Evolutionary conservation across 2,329 filamentous ascomycete species (phyloP).

Genomic region (Pseudopithomyces chartarum): DNA sequence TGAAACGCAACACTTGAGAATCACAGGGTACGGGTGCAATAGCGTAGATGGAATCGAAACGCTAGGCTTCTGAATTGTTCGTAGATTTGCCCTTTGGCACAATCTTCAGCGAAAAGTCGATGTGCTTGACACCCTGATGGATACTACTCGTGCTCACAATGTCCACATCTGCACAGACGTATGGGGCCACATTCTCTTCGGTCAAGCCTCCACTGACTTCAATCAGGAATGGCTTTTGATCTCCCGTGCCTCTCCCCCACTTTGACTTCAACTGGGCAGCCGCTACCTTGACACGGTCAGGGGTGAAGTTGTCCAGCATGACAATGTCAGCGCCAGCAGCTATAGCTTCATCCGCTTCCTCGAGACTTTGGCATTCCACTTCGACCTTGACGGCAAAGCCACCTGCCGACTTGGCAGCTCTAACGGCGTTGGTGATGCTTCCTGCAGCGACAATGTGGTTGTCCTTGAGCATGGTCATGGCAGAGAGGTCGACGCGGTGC

Average conservation of each 20-base stretch:
- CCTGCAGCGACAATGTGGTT: slow-evolving; percentile 93
- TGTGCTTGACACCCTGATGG: slow-evolving; percentile 90
- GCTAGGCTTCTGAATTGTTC: slow-evolving; percentile 17
- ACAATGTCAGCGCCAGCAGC: slow-evolving; percentile 89
- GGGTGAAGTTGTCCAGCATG: slow-evolving; percentile 95
- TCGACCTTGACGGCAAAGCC: slow-evolving; percentile 95
- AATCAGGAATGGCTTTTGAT: slow-evolving; percentile 70
- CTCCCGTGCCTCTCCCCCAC: slow-evolving; percentile 70
- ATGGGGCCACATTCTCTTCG: slow-evolving; percentile 78
- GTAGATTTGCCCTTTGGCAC: slow-evolving; percentile 48
- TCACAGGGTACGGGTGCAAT: background rate
- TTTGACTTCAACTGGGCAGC: slow-evolving; percentile 76
- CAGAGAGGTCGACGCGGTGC: slow-evolving; percentile 83
- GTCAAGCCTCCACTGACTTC: slow-evolving; percentile 93
- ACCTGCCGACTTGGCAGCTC: slow-evolving; percentile 78
- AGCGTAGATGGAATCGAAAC: slow-evolving; percentile 5
- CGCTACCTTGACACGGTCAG: slow-evolving; percentile 75
- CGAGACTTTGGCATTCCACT: slow-evolving; percentile 89
- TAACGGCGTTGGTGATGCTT: slow-evolving; percentile 84
- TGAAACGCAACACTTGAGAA: background rate
- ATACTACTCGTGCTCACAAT: slow-evolving; percentile 96
- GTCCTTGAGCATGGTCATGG: slow-evolving; percentile 99
- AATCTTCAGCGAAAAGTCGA: slow-evolving; percentile 97
- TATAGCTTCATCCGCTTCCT: slow-evolving; percentile 89
- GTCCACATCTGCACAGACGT: slow-evolving; percentile 84